Evolutionary conservation across 2,329 filamentous ascomycete species (phyloP).

Genomic region (Colletotrichum plurivorum): DNA sequence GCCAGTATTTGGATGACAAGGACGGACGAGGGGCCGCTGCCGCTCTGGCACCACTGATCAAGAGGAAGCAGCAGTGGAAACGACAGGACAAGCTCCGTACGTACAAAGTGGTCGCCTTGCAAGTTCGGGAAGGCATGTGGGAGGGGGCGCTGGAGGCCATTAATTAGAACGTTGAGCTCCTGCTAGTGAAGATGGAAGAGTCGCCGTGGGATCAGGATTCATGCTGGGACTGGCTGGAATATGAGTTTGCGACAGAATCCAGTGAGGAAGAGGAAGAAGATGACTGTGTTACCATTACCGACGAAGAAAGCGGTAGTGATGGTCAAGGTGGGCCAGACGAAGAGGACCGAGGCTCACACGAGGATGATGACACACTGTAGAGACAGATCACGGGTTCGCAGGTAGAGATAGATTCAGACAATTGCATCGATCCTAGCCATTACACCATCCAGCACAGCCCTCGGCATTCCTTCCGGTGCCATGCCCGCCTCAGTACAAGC

Average conservation of each 20-base stretch:
- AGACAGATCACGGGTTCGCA: too few relatives aligned
- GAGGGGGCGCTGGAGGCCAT: slow-evolving; percentile 17
- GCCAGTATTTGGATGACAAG: neutral
- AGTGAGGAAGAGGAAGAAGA: neutral
- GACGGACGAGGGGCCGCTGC: neutral
- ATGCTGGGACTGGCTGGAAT: too few relatives aligned
- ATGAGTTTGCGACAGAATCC: too few relatives aligned
- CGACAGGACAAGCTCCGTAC: neutral
- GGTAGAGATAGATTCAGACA: too few relatives aligned
- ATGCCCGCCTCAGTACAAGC: slow-evolving; percentile 34
- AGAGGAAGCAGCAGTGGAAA: slow-evolving; percentile 8
- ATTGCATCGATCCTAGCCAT: slow-evolving; percentile 27
- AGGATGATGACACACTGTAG: too few relatives aligned
- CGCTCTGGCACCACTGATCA: neutral
- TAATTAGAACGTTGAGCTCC: slow-evolving; percentile 4
- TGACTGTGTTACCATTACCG: neutral
- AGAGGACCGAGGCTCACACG: too few relatives aligned
- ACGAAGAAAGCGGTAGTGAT: neutral
- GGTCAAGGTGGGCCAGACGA: too few relatives aligned
- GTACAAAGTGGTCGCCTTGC: slow-evolving; percentile 18
- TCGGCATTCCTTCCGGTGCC: slow-evolving; percentile 28
- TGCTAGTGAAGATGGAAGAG: slow-evolving; percentile 2
- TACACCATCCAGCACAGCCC: slow-evolving; percentile 21
- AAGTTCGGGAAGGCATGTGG: slow-evolving; percentile 25
- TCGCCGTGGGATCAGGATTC: slow-evolving; percentile 28